Evolutionary conservation across 306 rosid genomes (phyloP), one percentile per base, ranked within the genome.

Genomic region (Cercis canadensis): DNA sequence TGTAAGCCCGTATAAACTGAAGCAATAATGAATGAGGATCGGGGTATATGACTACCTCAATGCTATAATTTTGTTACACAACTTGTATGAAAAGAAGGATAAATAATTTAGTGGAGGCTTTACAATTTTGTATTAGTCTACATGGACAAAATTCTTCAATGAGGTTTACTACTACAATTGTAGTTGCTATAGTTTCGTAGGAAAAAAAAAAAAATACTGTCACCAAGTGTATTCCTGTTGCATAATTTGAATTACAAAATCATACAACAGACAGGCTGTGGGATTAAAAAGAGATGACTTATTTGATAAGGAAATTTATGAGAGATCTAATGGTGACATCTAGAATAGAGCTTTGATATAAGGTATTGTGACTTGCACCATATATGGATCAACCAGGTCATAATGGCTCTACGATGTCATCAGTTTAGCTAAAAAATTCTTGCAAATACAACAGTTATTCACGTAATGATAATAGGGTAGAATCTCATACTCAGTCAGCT

Each of bases 271-370:
- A 61, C 59, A 69, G 4, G 56, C n/a, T 8, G 69, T 53, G 18
- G 8, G 55, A 47, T 44, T 21, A 19, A 29, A 24, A 33, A 72
- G 32, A 34, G 18, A 69, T 16, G 14, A 9, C 34, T 13, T 41
- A 44, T n/a, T n/a, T n/a, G n/a, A 72, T 78, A 31, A 50, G 41
- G 40, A 40, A 59, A 43, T 57, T 46, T 57, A 57, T 58, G 50
- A 53, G 62, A 43, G 46, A 50, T 60, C 31, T 44, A 41, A 37
- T 24, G 24, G 18, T 51, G 57, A 58, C 41, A 56, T 56, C 40
- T n/a, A 54, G 17, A 62, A 72, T 14, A 77, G 57, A 55, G 58
- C 19, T 9, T 40, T 18, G n/a, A 61, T 34, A 43, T 5, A 29
- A 59, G 32, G 56, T 51, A 8, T 45, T 52, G 29, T 16, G 61